Evolutionary conservation across 768 basidiomycete species (phyloP), one percentile per base, ranked within the genome.

Genomic region (Nevesoporus exiguus): DNA sequence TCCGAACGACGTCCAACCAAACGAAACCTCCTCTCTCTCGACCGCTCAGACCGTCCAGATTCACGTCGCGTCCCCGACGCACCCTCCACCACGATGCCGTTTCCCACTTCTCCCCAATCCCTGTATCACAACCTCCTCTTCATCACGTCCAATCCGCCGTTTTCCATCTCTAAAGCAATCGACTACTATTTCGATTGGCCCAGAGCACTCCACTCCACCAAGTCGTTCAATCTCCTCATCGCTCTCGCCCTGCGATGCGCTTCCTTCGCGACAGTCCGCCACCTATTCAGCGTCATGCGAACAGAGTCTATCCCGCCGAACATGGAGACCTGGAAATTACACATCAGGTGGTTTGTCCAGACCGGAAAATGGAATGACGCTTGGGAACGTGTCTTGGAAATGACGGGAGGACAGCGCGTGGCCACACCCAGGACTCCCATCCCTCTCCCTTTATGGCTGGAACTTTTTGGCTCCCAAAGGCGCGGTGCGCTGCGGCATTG

Each of bases 321-420:
- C 64, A 52, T 77, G 45, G 80, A 84, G 61, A 86, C 87, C 1
- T 72, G 75, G 66, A 79, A 79, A 67, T 67, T 88, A 36, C 73
- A 74, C 52, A 76, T 80, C 56, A 79, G 88, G 19, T 80, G 76
- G 73, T 67, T 85, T 48, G 73, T 88, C 42, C 74, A 77, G 43
- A 72, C 74, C 4, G 85, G 81, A 8, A 67, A 64, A 40, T 88
- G 86, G 85, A 66, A 76, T 11, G 66, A 74, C 22, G 87, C 85
- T 21, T 88, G 84, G 83, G 59, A 60, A 14, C 72, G 74, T 45
- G 72, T 76, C 25, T 61, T 70, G 58, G 47, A 63, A 42, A 56
- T 67, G 29, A 52, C 60, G 2, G 36, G 49, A 22, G 44, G 53
- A 52, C 57, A 33, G 27, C 47, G 37, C 25, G 42, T 52, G 53